phyloP scores from a whole-genome alignment of 1,284 basidiomycete species.

The Microbotryomycetes sp. region DNA sequence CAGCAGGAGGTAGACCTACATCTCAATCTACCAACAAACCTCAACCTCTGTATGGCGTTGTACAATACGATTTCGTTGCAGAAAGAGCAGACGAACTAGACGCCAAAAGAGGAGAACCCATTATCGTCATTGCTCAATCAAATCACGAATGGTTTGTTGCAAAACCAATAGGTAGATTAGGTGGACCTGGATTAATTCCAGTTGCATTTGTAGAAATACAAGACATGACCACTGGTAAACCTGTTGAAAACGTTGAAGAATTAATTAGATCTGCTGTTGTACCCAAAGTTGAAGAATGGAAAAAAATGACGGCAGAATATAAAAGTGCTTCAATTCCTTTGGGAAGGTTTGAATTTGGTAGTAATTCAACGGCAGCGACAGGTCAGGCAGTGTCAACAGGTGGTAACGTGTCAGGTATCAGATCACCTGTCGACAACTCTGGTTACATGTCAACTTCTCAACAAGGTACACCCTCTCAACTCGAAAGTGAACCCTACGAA shows the following conservation, averaged over 20 bases:
- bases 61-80: constrained; percentile 89
- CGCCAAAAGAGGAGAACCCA: constrained; percentile 85
- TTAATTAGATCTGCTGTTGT: constrained; percentile 72
- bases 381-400: neutral
- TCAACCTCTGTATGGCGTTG: constrained; percentile 67
- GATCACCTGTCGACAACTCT: constrained; percentile 15
- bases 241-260: constrained; percentile 62
- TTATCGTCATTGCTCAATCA: constrained; percentile 72
- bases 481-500: neutral
- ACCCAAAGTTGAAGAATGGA: constrained; percentile 97
- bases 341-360: constrained; percentile 69
- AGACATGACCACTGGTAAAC: constrained; percentile 75
- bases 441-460: constrained; percentile 40
- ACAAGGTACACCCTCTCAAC: neutral
- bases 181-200: constrained; percentile 92
- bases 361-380: neutral
- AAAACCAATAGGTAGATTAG: constrained; percentile 89
- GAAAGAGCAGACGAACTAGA: constrained; percentile 95
- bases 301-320: constrained; percentile 86
- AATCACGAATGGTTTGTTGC: constrained; percentile 60
- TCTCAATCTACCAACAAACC: constrained; percentile 36
- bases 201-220: constrained; percentile 93
- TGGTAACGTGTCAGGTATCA: neutral
- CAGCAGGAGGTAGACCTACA: constrained; percentile 23
- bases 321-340: constrained; percentile 93